A percentile compares a stretch with the other conserved stretches of the same genome.
These are phyloP conservation scores for Vachellia pachyceras DNA, from an alignment of 306 rosid genomes.

Conservation along the genomic window DNA sequence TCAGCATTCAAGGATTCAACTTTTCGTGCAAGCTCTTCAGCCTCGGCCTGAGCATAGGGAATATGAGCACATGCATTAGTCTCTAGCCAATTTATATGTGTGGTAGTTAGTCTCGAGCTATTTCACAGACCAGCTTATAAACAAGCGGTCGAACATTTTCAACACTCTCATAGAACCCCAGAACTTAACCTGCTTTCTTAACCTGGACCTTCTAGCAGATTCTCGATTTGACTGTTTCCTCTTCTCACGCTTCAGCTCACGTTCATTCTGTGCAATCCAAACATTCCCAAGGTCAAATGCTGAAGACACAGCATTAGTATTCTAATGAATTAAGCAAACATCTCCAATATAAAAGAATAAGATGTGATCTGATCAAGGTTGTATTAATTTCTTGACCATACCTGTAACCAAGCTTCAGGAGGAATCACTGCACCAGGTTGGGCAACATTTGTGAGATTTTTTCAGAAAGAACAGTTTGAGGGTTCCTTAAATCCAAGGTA, in stretches of 20 bases:
- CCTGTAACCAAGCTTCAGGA: conserved; percentile 79
- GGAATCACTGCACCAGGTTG: conserved; percentile 65
- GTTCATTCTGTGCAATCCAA: conserved; percentile 67
- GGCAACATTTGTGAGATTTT: conserved; percentile 42
- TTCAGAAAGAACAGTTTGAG: conserved; percentile 49
- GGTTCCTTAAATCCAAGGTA: conserved; percentile 66
- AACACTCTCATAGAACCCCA: background rate
- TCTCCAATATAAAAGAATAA: background rate
- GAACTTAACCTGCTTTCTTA: conserved; percentile 89
- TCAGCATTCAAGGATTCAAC: conserved; percentile 71
- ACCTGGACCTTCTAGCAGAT: conserved; percentile 97
- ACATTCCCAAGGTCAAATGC: conserved; percentile 29
- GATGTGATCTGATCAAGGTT: conserved; percentile 12
- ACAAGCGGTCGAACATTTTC: conserved; percentile 5
- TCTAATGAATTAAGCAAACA: background rate
- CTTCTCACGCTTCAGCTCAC: conserved; percentile 89
- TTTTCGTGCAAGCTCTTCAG: conserved; percentile 80
- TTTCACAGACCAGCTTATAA: background rate
- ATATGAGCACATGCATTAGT: conserved; percentile 27
- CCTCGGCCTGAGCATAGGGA: conserved; percentile 66
- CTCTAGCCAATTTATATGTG: background rate
- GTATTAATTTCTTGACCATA: conserved; percentile 28
- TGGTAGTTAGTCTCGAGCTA: background rate
- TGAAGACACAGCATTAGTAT: background rate
- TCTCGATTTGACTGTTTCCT: conserved; percentile 98